Evolutionary conservation across 306 rosid species (phyloP), one percentile per base, ranked within the genome.

Genomic region (Casuarina equisetifolia): DNA sequence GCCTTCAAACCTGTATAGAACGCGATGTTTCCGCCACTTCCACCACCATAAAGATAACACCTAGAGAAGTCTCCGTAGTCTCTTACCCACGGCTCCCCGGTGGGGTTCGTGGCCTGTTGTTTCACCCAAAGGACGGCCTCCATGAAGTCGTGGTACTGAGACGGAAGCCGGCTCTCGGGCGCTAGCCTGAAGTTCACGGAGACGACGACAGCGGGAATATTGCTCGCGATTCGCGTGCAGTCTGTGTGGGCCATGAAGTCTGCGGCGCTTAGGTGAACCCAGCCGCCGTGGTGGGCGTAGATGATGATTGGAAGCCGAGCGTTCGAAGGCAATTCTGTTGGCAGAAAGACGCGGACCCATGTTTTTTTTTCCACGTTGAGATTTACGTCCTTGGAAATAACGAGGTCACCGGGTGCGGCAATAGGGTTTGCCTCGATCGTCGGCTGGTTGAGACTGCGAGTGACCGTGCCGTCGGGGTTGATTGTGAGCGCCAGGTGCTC

Each of bases 21-120:
- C 1, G 67, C 90, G 32, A 92, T 88, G 38, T 92, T 92, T 0
- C 85, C 93, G 3, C 97, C 95, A 36, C 81, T 78, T 0, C 86
- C 95, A 52, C 75, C 54, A 0, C 93, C 96, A 66, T 82, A 87
- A 0, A 92, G 74, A 68, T 84, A 92, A 39, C 90, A 86, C 75
- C 95, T 81, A 0, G 93, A 84, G 61, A 86, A 77, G 15, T 92
- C 97, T 2, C 91, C 96, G 50, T 81, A 92, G 0, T 90, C 89
- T 67, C 75, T 82, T 0, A 92, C 11, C 97, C 97, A 92, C 11
- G 66, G 70, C 58, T 90, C 96, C 0, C 95, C 95, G 0, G 54
- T 13, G 1, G 84, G 78, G 16, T 76, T 80, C 0, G 0, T 9
- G 3, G 72, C 15, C 19, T 91, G 96, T 0, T 75, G 2, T 58